phyloP scores from a whole-genome alignment of 2,329 filamentous ascomycete species.

The Fusarium sp. region DNA sequence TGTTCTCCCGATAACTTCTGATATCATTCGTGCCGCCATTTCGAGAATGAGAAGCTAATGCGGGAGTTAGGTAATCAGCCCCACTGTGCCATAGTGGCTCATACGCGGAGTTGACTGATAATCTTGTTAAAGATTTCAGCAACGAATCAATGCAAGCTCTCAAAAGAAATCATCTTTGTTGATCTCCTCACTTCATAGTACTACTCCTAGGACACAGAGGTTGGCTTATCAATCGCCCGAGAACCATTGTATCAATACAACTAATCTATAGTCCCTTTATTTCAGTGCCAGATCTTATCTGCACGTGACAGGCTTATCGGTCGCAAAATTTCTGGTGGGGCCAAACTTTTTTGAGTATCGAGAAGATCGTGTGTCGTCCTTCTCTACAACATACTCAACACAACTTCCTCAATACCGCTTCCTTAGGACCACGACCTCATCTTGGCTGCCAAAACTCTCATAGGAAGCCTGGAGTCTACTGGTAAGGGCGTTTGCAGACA shows the following conservation, averaged over 20 bases:
- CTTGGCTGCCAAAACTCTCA: neutral
- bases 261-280: neutral
- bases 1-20: conserved; percentile 25
- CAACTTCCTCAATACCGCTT: neutral
- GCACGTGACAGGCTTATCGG: conserved; percentile 48
- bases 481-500: too few relatives aligned
- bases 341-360: neutral
- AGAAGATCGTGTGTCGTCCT: conserved; percentile 17
- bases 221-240: accelerated
- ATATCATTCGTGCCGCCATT: conserved; percentile 40
- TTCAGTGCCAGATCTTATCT: conserved; percentile 36
- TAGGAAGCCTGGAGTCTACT: neutral
- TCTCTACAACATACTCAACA: neutral
- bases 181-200: accelerated
- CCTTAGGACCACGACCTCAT: neutral
- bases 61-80: conserved; percentile 31
- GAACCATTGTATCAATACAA: neutral
- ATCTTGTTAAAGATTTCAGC: accelerated
- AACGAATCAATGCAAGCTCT: neutral
- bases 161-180: neutral
- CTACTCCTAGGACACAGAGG: accelerated
- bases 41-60: conserved; percentile 21
- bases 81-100: neutral
- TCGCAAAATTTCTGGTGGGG: conserved; percentile 49
- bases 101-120: neutral